Conservation (phyloP, 208 protist genomes). For the Vickermania spadyakhi region DNA sequence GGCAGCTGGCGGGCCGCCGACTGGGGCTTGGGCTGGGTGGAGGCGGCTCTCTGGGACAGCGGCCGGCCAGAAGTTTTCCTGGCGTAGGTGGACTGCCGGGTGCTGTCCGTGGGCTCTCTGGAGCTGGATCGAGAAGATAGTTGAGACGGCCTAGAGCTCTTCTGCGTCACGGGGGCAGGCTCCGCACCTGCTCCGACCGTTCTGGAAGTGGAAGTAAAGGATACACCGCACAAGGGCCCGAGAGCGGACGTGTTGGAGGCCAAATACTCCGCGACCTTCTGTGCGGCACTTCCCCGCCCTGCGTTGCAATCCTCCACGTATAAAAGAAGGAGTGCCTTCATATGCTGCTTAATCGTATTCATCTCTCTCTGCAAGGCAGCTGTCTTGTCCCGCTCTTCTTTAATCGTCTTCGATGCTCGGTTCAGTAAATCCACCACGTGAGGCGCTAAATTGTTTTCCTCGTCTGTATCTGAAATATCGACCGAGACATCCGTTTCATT, state of each 20-base stretch:
- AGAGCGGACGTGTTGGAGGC: not conserved
- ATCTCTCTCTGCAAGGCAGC: conserved; percentile 5
- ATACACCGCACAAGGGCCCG: not conserved
- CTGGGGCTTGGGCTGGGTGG: not conserved
- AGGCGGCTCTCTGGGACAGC: no score
- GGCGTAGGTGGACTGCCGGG: no score
- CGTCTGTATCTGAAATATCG: not conserved
- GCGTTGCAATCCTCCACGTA: not conserved
- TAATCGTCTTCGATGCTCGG: conserved; percentile 20
- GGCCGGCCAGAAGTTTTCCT: no score
- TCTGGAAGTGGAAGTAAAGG: not conserved
- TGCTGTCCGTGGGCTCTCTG: not conserved
- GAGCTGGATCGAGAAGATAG: not conserved
- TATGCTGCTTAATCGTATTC: not conserved
- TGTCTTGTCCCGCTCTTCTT: conserved; percentile 18
- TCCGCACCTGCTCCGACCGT: not conserved
- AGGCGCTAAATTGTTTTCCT: not conserved
- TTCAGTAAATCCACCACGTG: conserved; percentile 18
- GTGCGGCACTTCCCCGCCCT: no score
- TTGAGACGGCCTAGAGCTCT: no score
- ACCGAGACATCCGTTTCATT: no score
- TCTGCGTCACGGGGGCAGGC: no score
- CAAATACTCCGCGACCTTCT: not conserved
- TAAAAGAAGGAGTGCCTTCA: not conserved
- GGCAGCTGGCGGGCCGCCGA: not conserved